These are phyloP conservation scores for Cyberlindnera americana DNA, from an alignment of 805 yeast species.

Conservation along the genomic window DNA sequence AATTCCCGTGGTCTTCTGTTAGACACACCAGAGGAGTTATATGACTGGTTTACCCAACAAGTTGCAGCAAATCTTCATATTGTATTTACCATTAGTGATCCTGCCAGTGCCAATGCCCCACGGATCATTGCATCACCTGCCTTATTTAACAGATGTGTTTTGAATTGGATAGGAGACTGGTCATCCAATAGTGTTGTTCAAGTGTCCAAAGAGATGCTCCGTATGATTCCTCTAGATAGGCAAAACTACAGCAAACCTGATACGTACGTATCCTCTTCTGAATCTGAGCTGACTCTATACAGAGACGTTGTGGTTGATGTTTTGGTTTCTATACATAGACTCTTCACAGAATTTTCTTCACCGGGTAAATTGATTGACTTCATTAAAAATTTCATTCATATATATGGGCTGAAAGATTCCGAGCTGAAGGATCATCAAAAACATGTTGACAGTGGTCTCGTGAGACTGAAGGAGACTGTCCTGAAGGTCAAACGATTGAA, in stretches of 20 bases:
- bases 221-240: conserved; percentile 49
- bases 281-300: conserved; percentile 23
- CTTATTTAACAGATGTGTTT: conserved; percentile 80
- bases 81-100: conserved; percentile 68
- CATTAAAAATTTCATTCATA: conserved; percentile 38
- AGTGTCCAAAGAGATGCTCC: conserved; percentile 43
- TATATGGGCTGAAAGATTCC: conserved; percentile 41
- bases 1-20: conserved; percentile 57
- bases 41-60: conserved; percentile 68
- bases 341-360: conserved; percentile 21
- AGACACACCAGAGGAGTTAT: conserved; percentile 66
- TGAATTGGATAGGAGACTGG: conserved; percentile 92
- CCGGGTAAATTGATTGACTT: conserved; percentile 60
- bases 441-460: conserved; percentile 70
- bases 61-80: conserved; percentile 76
- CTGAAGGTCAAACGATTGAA: conserved; percentile 63
- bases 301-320: conserved; percentile 46
- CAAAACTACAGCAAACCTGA: conserved; percentile 38
- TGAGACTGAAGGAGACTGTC: conserved; percentile 72
- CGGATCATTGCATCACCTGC: conserved; percentile 79
- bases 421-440: conserved; percentile 63
- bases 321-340: conserved; percentile 44
- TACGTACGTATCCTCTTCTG: conserved; percentile 12
- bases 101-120: conserved; percentile 33
- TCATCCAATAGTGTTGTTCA: conserved; percentile 43